Evolutionary conservation across 202 grass and related monocot genomes (phyloP), one percentile per base, ranked within the genome.

Genomic region (Schoenoplectus triqueter): DNA sequence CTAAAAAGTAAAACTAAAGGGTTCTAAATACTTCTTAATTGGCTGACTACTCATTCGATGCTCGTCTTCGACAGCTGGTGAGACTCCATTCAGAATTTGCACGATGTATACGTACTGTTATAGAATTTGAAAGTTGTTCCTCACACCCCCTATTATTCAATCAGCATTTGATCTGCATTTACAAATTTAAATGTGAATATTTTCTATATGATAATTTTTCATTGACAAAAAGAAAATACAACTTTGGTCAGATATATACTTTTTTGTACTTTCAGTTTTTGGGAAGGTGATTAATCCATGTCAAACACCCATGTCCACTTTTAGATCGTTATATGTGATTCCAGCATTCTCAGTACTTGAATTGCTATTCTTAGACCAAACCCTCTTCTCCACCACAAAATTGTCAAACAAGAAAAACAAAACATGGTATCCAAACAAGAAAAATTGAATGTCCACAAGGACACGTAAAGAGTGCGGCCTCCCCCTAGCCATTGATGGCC

Each of bases 321-420:
- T 78, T 8, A 41, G 40, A 8, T 66, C 40, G 83, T 56, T 49
- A 31, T 22, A 69, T 69, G 71, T 64, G 31, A 72, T 86, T 78
- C 66, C 78, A 81, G 73, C 78, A 91, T 91, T 45, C 49, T 90
- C 87, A 90, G 86, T 52, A 64, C 40, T 57, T 69, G 64, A 49
- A 83, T 83, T 82, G 50, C 92, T 94, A 92, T 92, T 92, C 86
- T 83, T 78, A 80, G 91, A 17, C 47, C 68, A 52, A 14, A 40
- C 63, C 83, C 66, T 73, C 67, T 9, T 75, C 83, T 6, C 69
- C 70, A 56, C 62, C 84, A 83, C 66, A 21, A 67, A 83, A 56
- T 70, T 69, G 45, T 83, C 81, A 51, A 83, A 83, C 81, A 56
- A 68, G n/a, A 68, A 19, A 66, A 84, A 89, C 80, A 86, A 85